Evolutionary conservation across 2,329 filamentous ascomycete genomes (phyloP).

Genomic region (Aaosphaeria pasadenensis): DNA sequence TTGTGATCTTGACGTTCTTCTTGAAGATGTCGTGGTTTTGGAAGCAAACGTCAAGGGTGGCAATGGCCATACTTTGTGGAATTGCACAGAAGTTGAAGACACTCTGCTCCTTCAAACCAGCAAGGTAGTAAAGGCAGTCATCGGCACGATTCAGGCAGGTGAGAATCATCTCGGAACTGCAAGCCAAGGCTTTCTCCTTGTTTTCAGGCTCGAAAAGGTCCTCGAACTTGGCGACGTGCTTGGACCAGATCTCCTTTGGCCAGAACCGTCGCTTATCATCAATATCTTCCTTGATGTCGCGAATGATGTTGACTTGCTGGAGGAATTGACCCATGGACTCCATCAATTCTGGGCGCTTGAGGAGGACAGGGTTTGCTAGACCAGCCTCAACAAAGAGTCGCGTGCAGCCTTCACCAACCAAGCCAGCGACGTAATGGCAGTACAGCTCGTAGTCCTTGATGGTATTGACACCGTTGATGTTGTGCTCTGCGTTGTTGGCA

Average conservation of each 20-base stretch:
- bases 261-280: slow-evolving; percentile 88
- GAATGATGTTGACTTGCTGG: slow-evolving; percentile 98
- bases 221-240: slow-evolving; percentile 85
- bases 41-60: slow-evolving; percentile 88
- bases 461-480: slow-evolving; percentile 75
- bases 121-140: slow-evolving; percentile 97
- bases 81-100: slow-evolving; percentile 99
- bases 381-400: slow-evolving; percentile 83
- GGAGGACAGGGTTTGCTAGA: slow-evolving; percentile 80
- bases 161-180: slow-evolving; percentile 90
- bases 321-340: slow-evolving; percentile 97
- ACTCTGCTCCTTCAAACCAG: slow-evolving; percentile 89
- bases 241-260: slow-evolving; percentile 95
- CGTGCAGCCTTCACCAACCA: slow-evolving; percentile 94
- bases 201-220: slow-evolving; percentile 85
- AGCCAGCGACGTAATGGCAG: slow-evolving; percentile 96
- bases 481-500: slow-evolving; percentile 76
- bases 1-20: slow-evolving; percentile 92
- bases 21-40: slow-evolving; percentile 84
- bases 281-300: slow-evolving; percentile 87
- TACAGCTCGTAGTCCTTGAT: slow-evolving; percentile 91
- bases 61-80: slow-evolving; percentile 95
- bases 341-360: slow-evolving; percentile 75
- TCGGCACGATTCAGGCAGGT: slow-evolving; percentile 83
- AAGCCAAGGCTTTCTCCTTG: slow-evolving; percentile 73